These are phyloP conservation scores for Epichloe sp. DNA, from an alignment of 2,329 filamentous ascomycete species.

Conservation along the genomic window DNA sequence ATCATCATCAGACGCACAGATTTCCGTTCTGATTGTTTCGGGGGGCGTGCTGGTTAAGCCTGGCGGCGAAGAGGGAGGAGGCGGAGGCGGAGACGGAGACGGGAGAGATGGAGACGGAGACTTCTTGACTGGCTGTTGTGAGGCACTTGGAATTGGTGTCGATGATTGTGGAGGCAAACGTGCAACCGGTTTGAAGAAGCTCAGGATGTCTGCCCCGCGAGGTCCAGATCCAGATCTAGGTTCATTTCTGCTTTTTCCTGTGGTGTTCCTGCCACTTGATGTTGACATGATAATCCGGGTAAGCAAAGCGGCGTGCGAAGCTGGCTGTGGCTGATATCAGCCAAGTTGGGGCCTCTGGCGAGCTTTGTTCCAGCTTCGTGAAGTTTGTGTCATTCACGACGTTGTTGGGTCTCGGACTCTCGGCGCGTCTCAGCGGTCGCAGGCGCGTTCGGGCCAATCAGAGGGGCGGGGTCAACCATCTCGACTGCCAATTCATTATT, in stretches of 20 bases:
- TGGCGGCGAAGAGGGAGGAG: constrained; percentile 13
- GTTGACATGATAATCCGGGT: constrained; percentile 9
- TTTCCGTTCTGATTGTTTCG: constrained; percentile 25
- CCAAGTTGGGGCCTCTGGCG: not conserved
- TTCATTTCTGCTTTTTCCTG: not conserved
- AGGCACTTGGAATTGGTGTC: not conserved
- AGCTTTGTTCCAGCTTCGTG: not conserved
- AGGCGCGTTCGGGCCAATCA: not conserved
- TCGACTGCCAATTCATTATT: not conserved
- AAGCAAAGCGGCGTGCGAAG: not conserved
- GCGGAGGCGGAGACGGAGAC: constrained; percentile 13
- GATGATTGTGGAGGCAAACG: constrained; percentile 8
- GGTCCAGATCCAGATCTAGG: not conserved
- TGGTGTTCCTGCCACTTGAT: constrained; percentile 11
- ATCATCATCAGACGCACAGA: constrained; percentile 63
- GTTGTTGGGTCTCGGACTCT: not conserved
- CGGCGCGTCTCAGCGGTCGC: not conserved
- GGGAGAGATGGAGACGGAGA: constrained; percentile 4
- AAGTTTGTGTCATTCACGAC: not conserved
- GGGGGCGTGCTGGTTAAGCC: constrained; percentile 15
- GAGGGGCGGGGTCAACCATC: not conserved
- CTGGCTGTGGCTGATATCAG: not conserved
- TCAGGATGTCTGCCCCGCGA: constrained; percentile 20
- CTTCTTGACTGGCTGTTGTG: not conserved
- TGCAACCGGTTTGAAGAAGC: constrained; percentile 24